Percentiles rank a stretch among this genome's conserved stretches.
Conservation (phyloP, 495 filamentous ascomycete species). For the Xylaria intraflava region DNA sequence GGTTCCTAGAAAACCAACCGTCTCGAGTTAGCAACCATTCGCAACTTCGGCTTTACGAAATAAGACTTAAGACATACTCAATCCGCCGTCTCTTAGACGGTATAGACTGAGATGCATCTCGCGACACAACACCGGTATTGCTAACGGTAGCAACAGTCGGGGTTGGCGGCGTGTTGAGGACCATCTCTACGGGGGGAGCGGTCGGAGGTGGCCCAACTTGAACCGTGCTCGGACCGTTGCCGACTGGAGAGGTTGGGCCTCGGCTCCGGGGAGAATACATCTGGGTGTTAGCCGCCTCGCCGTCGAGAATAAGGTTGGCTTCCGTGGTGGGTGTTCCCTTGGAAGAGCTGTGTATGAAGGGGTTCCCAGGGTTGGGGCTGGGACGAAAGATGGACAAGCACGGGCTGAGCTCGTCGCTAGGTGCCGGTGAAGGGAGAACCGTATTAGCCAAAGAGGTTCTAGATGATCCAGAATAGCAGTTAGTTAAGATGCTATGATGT, state of each 20-base stretch:
- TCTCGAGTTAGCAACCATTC: not conserved
- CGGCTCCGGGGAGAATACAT: constrained; percentile 1
- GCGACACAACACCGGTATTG: not conserved
- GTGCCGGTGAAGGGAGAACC: constrained; percentile 49
- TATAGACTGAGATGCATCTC: not conserved
- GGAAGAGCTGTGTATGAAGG: not conserved
- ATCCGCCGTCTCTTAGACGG: constrained; percentile 19
- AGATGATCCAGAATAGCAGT: not conserved
- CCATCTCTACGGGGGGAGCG: constrained; percentile 14
- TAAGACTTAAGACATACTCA: constrained; percentile 13
- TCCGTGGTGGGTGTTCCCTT: constrained; percentile 15
- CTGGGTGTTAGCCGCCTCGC: not conserved
- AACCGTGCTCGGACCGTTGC: constrained; percentile 3
- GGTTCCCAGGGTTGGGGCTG: constrained; percentile 19
- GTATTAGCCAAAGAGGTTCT: constrained; percentile 7
- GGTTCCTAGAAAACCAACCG: constrained; percentile 1
- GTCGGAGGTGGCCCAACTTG: not conserved
- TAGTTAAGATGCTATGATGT: not conserved
- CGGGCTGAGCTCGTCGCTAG: constrained; percentile 49
- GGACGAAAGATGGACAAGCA: constrained; percentile 21
- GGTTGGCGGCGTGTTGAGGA: constrained; percentile 16
- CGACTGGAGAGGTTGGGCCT: constrained; percentile 4
- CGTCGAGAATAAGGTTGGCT: constrained; percentile 24
- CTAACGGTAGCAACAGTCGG: not conserved
- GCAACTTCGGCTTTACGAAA: not conserved